Conservation (phyloP, 2,329 filamentous ascomycete genomes). For the Atkinsonella texensis region DNA sequence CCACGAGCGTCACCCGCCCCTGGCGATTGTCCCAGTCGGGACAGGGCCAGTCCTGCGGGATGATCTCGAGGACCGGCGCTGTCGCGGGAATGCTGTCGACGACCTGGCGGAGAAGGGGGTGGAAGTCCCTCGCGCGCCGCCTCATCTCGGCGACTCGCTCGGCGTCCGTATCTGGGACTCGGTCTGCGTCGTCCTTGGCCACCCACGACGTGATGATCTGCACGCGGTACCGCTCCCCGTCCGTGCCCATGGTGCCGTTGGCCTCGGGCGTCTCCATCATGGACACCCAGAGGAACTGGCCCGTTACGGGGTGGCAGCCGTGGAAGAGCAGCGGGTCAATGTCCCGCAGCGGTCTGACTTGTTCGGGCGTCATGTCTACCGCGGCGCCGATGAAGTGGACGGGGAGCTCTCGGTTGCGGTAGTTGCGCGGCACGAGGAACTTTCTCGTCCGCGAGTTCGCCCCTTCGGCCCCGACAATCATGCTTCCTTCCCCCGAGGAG, state of each 20-base stretch:
- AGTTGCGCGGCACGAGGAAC: constrained; percentile 19
- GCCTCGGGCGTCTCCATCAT: constrained; percentile 29
- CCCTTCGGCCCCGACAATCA: constrained; percentile 30
- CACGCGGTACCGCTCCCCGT: constrained; percentile 24
- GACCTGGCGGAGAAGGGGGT: constrained; percentile 27
- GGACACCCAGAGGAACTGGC: constrained; percentile 37
- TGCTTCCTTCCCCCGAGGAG: constrained; percentile 17
- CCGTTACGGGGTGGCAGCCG: constrained; percentile 36
- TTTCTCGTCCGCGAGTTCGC: constrained; percentile 24
- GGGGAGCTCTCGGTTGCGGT: constrained; percentile 22
- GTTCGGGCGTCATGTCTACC: constrained; percentile 23
- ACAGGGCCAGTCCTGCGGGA: constrained; percentile 24
- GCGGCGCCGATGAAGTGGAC: constrained; percentile 26
- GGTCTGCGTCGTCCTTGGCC: constrained; percentile 20
- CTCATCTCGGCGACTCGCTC: constrained; percentile 29
- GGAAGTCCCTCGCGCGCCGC: constrained; percentile 18
- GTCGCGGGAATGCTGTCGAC: constrained; percentile 32
- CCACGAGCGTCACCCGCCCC: constrained; percentile 35
- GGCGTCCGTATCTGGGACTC: constrained; percentile 20
- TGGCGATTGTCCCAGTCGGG: constrained; percentile 28
- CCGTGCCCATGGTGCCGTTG: constrained; percentile 22
- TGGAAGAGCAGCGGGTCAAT: constrained; percentile 44
- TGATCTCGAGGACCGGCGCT: constrained; percentile 22
- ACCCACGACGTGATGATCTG: constrained; percentile 37
- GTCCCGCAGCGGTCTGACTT: constrained; percentile 26